Evolutionary conservation across 2,329 filamentous ascomycete genomes (phyloP).

Genomic region (Fusarium fujikuroi): DNA sequence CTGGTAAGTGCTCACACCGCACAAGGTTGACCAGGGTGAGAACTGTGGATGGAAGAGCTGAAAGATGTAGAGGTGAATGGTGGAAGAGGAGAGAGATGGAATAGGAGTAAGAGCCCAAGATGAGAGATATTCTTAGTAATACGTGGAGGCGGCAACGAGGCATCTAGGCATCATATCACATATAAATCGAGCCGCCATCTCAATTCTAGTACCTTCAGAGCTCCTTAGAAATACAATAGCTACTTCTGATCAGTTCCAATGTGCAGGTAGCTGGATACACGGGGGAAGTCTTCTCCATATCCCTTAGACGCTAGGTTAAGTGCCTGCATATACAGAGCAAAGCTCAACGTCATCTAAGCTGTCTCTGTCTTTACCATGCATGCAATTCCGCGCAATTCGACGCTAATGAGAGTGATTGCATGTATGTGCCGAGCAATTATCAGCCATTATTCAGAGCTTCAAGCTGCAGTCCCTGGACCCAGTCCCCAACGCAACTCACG

Average conservation of each 20-base stretch:
- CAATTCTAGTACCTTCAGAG: rapidly evolving
- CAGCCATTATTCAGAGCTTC: neutral
- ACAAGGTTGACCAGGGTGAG: neutral
- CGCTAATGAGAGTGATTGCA: neutral
- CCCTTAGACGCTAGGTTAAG: neutral
- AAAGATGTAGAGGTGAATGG: too few species aligned
- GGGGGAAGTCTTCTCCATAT: neutral
- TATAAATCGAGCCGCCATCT: neutral
- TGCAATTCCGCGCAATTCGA: neutral
- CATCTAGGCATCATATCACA: neutral
- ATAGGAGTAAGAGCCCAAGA: neutral
- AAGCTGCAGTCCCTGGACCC: neutral
- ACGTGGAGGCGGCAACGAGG: rapidly evolving
- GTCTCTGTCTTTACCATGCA: neutral
- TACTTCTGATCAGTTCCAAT: neutral
- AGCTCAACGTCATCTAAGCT: neutral
- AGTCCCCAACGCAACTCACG: neutral
- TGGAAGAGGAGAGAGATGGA: too few species aligned
- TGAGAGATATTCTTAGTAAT: neutral
- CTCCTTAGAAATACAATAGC: rapidly evolving
- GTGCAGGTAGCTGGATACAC: neutral
- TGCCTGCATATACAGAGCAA: neutral
- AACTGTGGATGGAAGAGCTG: too few species aligned
- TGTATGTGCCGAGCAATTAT: neutral
- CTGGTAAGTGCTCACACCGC: rapidly evolving